Evolutionary conservation across 192 early-diverging fungal species (phyloP).

Genomic region (Chytriomyces sp.): DNA sequence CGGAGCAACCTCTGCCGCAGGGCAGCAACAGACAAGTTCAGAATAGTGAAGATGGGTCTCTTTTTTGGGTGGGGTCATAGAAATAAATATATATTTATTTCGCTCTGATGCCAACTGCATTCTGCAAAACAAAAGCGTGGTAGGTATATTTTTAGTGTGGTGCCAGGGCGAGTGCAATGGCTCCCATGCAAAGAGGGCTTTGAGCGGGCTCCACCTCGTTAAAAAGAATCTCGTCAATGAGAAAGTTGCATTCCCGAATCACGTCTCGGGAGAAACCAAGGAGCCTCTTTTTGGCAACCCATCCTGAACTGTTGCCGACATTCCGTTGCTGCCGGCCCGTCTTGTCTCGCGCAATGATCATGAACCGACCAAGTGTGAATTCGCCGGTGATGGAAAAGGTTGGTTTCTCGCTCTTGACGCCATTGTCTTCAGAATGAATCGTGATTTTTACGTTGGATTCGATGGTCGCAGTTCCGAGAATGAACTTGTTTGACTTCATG

Average conservation of each 20-base stretch:
- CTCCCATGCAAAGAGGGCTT: constrained; percentile 19
- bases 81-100: constrained; percentile 7
- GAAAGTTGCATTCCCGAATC: constrained; percentile 19
- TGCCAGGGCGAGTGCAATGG: background rate
- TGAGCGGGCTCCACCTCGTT: background rate
- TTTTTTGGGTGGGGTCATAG: background rate
- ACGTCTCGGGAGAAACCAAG: constrained; percentile 2
- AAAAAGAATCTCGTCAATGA: constrained; percentile 15
- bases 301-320: constrained; percentile 26
- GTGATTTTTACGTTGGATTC: constrained; percentile 21
- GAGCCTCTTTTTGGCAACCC: background rate
- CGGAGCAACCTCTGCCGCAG: no score
- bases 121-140: background rate
- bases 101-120: no score
- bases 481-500: constrained; percentile 12
- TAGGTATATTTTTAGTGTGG: background rate
- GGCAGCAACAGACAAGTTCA: no score
- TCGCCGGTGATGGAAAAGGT: constrained; percentile 29
- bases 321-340: constrained; percentile 8
- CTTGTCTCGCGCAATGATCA: constrained; percentile 16
- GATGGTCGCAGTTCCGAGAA: background rate
- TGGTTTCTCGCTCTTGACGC: constrained; percentile 10
- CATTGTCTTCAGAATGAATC: background rate
- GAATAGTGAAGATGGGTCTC: background rate
- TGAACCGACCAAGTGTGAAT: constrained; percentile 22